Percentiles rank a stretch among this genome's conserved stretches.
Conservation (phyloP, 164 flowering plant genomes). For the Brasenia schreberi region DNA sequence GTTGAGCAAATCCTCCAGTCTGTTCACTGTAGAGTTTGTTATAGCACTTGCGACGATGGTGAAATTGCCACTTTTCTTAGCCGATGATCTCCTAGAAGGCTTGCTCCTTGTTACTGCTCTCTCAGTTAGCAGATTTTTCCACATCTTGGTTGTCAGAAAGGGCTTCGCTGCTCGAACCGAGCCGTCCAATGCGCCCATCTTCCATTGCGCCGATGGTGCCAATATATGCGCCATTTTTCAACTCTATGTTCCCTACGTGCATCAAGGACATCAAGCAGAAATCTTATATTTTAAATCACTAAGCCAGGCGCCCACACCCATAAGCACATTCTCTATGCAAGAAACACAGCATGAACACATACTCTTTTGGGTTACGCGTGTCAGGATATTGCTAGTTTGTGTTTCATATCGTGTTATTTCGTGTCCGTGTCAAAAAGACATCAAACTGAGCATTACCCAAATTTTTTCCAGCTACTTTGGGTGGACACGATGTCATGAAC, state of each 20-base stretch:
- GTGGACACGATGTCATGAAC: no score
- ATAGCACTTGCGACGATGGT: conserved; percentile 25
- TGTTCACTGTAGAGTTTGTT: conserved; percentile 45
- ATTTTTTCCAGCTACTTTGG: no score
- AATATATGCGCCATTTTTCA: conserved; percentile 75
- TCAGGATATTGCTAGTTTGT: no score
- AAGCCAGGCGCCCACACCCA: not conserved
- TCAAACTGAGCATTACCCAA: no score
- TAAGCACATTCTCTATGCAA: not conserved
- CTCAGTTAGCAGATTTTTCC: conserved; percentile 45
- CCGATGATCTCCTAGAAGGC: conserved; percentile 15
- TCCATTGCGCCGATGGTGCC: conserved; percentile 76
- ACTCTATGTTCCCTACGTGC: not conserved
- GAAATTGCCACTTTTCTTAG: conserved; percentile 42
- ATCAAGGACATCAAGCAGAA: conserved; percentile 2
- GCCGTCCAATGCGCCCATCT: conserved; percentile 36
- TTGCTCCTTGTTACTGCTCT: conserved; percentile 28
- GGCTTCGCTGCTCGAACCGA: conserved; percentile 23
- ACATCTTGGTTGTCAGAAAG: conserved; percentile 34
- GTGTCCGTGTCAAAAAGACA: no score
- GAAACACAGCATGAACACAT: no score
- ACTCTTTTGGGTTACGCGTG: no score
- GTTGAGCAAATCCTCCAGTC: conserved; percentile 69
- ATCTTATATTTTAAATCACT: not conserved
- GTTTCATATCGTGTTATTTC: no score